Conservation (phyloP, 805 yeast genomes). For the Candida tallmaniae region DNA sequence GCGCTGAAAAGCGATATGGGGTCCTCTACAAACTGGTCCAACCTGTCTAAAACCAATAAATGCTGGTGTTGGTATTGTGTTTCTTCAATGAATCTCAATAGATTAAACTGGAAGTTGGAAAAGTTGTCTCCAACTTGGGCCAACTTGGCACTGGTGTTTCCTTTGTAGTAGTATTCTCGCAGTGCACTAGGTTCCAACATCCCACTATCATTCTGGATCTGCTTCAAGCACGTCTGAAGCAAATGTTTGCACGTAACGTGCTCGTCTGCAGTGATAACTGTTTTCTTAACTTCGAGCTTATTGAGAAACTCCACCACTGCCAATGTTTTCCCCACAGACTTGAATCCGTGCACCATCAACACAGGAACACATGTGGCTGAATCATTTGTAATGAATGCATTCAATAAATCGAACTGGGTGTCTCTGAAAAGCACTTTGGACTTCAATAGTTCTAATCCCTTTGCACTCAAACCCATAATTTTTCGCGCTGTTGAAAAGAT, state of each 20-base stretch:
- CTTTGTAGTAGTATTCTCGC: constrained; percentile 21
- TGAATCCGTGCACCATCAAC: constrained; percentile 44
- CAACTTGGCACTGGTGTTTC: constrained; percentile 20
- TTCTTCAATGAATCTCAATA: constrained; percentile 34
- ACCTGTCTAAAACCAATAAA: constrained; percentile 43
- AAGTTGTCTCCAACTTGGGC: constrained; percentile 38
- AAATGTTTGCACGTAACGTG: constrained; percentile 37
- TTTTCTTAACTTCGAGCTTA: constrained; percentile 19
- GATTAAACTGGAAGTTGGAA: constrained; percentile 33
- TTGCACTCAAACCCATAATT: background rate
- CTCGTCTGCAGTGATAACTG: constrained; percentile 42
- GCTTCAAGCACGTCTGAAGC: constrained; percentile 37
- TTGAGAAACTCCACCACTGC: constrained; percentile 29
- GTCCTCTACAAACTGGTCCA: constrained; percentile 38
- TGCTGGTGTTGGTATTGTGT: constrained; percentile 30
- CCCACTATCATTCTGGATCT: constrained; percentile 34
- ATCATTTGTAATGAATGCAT: constrained; percentile 29
- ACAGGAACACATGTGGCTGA: constrained; percentile 26
- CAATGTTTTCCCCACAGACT: constrained; percentile 46
- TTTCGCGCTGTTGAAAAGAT: no score
- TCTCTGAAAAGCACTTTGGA: constrained; percentile 14
- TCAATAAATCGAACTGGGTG: constrained; percentile 30
- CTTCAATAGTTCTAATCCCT: background rate
- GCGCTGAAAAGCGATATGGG: constrained; percentile 20
- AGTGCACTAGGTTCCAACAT: constrained; percentile 16